phyloP scores from a whole-genome alignment of 2,329 filamentous ascomycete species.

The Paraconiothyrium sp. region DNA sequence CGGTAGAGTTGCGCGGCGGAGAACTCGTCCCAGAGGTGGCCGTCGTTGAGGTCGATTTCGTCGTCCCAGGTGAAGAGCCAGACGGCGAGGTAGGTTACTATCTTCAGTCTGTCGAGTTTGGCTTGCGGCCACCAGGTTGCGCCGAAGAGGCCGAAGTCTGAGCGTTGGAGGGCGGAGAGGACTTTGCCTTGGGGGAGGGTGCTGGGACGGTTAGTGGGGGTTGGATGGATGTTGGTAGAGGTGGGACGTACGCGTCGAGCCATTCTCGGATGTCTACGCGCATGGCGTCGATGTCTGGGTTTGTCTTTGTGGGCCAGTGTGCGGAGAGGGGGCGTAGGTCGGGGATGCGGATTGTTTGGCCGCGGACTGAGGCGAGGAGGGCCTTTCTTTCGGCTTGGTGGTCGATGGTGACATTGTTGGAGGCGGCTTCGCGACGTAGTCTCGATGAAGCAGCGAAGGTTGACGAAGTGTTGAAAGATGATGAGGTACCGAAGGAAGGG shows the following conservation, averaged over 20 bases:
- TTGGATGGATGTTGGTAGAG: neutral
- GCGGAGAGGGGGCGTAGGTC: slow-evolving; percentile 11
- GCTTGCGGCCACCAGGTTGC: slow-evolving; percentile 24
- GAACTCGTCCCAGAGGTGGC: slow-evolving; percentile 21
- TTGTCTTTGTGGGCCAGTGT: slow-evolving; percentile 19
- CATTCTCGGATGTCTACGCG: slow-evolving; percentile 13
- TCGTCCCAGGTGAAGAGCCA: slow-evolving; percentile 31
- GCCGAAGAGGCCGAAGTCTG: slow-evolving; percentile 24
- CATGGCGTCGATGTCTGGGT: slow-evolving; percentile 10
- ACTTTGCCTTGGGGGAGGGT: slow-evolving; percentile 12
- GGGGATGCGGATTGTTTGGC: slow-evolving; percentile 20
- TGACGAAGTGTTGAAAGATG: too few species aligned
- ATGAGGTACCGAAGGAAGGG: too few species aligned
- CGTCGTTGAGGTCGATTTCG: slow-evolving; percentile 19
- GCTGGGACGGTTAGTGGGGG: slow-evolving; percentile 6
- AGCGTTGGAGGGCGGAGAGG: slow-evolving; percentile 8
- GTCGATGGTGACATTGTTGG: slow-evolving; percentile 1
- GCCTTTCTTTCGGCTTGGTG: slow-evolving; percentile 11
- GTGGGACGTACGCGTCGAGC: slow-evolving; percentile 15
- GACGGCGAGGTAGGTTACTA: slow-evolving; percentile 22
- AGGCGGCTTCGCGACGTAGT: neutral
- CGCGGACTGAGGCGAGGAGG: slow-evolving; percentile 16
- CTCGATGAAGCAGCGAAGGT: neutral
- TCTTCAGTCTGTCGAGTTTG: slow-evolving; percentile 13
- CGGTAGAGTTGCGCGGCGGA: slow-evolving; percentile 21